Base-by-base conservation (phyloP, 2,329 filamentous ascomycete species). In the Tolypocladium cylindrosporum region DNA sequence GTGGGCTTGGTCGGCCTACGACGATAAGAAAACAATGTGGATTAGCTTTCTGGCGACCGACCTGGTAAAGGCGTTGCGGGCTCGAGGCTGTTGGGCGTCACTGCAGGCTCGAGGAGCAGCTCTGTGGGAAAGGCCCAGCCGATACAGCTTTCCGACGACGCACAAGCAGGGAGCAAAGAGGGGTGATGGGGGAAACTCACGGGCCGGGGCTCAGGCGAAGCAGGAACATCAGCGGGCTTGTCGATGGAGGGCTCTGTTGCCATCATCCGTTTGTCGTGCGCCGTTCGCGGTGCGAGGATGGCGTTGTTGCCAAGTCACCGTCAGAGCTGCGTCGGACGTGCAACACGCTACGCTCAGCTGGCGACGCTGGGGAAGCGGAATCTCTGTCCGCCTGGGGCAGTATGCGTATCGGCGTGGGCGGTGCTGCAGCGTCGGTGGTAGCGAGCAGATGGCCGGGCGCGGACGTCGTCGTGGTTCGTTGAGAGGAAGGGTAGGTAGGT, bases 191-290 rank as follows among this genome's bases (percentile, higher is more conserved):
- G 21, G 8, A 19, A 14, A 58, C 59, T 74, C 65, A 81, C 79
- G 66, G 72, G 73, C 69, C 75, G 72, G 64, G 73, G 66, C 65
- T 75, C 73, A 67, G 74, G 71, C 67, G 74, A 74, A 69, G 75
- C 71, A 75, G 77, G 75, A 74, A 77, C 78, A 79, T 80, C 78
- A 72, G 77, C 77, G 72, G 76, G 74, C 74, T 73, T 78, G 68
- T 78, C 73, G 71, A 76, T 74, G 70, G 77, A 75, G 75, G 78
- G 77, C 79, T 82, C 82, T 78, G 80, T 80, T 79, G 81, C 82
- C 82, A 85, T 85, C 80, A 82, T 85, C 80, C 81, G 80, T 52
- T 79, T 72, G 74, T 75, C 59, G 68, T 69, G 66, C 69, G 68
- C 70, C 67, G 65, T 67, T 70, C 63, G 63, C 61, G 61, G 62